Percentiles rank a stretch among this genome's conserved stretches.
These are phyloP conservation scores for Styphnolobium japonicum DNA, from an alignment of 306 rosid species.

Conservation along the genomic window DNA sequence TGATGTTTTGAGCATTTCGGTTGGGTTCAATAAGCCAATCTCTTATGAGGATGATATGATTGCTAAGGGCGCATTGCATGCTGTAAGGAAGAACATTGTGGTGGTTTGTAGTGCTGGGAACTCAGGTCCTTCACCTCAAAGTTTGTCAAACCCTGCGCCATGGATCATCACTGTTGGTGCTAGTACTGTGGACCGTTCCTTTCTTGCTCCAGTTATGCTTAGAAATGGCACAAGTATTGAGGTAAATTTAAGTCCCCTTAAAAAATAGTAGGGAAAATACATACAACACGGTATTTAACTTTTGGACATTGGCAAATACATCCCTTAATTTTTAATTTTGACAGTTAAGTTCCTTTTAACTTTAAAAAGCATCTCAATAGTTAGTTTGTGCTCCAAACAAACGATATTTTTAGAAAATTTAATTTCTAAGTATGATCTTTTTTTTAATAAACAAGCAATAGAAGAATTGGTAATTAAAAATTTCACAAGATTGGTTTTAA, in stretches of 20 bases:
- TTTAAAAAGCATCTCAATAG: not conserved
- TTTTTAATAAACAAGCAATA: not conserved
- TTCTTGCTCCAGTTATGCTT: constrained; percentile 53
- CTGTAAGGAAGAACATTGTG: constrained; percentile 61
- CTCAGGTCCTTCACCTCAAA: constrained; percentile 58
- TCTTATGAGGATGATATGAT: constrained; percentile 57
- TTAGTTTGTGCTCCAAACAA: not conserved
- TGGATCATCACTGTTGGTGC: constrained; percentile 94
- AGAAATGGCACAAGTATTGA: constrained; percentile 47
- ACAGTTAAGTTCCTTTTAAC: not conserved
- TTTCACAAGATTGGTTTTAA: not conserved
- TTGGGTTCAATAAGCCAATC: constrained; percentile 44
- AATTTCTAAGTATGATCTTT: not conserved
- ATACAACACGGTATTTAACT: not conserved
- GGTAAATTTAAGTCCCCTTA: constrained; percentile 38
- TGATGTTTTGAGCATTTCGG: constrained; percentile 67
- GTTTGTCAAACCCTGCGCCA: constrained; percentile 70
- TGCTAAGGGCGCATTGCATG: constrained; percentile 66
- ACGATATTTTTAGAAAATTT: not conserved
- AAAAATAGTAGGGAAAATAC: not conserved
- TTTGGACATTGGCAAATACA: not conserved
- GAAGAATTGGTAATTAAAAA: not conserved
- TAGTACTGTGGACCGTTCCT: constrained; percentile 71
- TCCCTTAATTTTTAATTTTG: not conserved
- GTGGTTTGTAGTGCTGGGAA: constrained; percentile 93